A percentile compares a stretch with the other conserved stretches of the same genome.
These are phyloP conservation scores for Bacidia rubella DNA, from an alignment of 495 filamentous ascomycete genomes.

Conservation along the genomic window DNA sequence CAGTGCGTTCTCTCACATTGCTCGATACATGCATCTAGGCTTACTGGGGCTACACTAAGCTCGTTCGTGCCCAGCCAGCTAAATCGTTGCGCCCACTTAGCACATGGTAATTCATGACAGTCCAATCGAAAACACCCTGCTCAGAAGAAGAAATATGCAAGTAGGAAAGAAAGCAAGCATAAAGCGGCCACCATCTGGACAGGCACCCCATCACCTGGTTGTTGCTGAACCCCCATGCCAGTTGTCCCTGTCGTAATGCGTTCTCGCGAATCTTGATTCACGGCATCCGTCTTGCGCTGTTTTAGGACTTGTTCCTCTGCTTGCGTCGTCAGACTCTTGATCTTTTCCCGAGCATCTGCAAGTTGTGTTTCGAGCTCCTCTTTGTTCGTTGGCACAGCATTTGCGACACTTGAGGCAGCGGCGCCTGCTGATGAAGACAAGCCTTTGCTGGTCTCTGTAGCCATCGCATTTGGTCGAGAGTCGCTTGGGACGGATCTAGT, in stretches of 20 bases:
- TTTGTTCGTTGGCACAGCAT: constrained; percentile 32
- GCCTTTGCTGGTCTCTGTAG: constrained; percentile 6
- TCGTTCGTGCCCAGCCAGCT: not conserved
- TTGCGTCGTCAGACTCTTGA: constrained; percentile 56
- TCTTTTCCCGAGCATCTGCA: constrained; percentile 59
- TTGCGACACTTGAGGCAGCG: constrained; percentile 30
- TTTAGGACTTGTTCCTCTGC: constrained; percentile 56
- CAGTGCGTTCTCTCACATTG: no score
- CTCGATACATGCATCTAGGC: not conserved
- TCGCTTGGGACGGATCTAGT: constrained; percentile 18
- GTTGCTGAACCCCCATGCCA: constrained; percentile 39
- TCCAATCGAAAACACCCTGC: not conserved
- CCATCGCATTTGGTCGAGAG: constrained; percentile 2
- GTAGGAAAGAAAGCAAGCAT: constrained; percentile 78
- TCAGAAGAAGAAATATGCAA: constrained; percentile 93
- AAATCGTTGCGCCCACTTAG: not conserved
- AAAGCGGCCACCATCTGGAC: constrained; percentile 70
- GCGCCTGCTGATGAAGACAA: constrained; percentile 24
- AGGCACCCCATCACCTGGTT: constrained; percentile 63
- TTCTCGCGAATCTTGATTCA: constrained; percentile 24
- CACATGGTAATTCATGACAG: constrained; percentile 1
- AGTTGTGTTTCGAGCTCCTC: constrained; percentile 62
- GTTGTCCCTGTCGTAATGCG: constrained; percentile 30
- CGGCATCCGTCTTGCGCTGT: constrained; percentile 43
- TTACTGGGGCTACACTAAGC: no score